Percentiles rank a stretch among this genome's conserved stretches.
phyloP scores from a whole-genome alignment of 2,329 filamentous ascomycete species.

The Tricladium varicosporioides region DNA sequence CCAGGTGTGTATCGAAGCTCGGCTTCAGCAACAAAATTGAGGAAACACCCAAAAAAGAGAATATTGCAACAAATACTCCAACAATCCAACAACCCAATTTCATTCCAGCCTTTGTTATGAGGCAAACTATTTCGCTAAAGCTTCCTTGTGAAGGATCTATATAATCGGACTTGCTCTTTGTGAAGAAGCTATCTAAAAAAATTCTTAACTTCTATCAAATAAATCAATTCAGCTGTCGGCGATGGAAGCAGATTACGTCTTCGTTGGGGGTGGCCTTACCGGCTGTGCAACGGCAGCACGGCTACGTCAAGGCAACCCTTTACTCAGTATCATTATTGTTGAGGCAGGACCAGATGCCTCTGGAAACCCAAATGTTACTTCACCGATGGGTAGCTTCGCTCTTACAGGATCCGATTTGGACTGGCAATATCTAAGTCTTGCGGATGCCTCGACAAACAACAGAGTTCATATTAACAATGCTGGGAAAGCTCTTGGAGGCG shows the following conservation, averaged over 20 bases:
- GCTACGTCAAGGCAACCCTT: conserved; percentile 28
- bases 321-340: conserved; percentile 37
- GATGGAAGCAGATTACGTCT: conserved; percentile 40
- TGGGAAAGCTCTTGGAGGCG: conserved; percentile 42
- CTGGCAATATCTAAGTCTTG: conserved; percentile 37
- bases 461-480: conserved; percentile 30
- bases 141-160: no score
- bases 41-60: no score
- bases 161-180: no score
- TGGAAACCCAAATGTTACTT: conserved; percentile 9
- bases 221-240: no score
- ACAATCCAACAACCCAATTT: no score
- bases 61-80: no score
- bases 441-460: conserved; percentile 28
- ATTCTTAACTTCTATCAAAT: no score
- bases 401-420: conserved; percentile 24
- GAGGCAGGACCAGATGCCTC: conserved; percentile 38
- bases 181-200: no score
- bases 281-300: conserved; percentile 38
- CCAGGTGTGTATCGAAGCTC: no score
- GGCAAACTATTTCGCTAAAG: no score
- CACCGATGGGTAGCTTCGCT: neutral
- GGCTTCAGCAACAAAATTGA: no score
- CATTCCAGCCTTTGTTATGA: no score
- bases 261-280: conserved; percentile 39